Evolutionary conservation across 345 rosid genomes (phyloP), one percentile per base, ranked within the genome.

Genomic region (Salix dunnii): DNA sequence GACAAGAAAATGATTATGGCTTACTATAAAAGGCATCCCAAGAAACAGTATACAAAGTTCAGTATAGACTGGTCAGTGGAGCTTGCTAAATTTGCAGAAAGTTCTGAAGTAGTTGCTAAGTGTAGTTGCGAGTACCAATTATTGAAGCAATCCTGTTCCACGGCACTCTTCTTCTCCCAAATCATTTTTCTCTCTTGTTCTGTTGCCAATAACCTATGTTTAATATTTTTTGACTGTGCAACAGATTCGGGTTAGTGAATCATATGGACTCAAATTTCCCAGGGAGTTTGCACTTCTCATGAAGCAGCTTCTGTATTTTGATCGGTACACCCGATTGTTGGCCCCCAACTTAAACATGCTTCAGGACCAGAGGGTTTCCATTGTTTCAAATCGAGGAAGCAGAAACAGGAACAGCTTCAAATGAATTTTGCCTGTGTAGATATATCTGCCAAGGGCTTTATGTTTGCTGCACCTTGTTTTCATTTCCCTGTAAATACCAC

Each of bases 331-430:
- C 0, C 88, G 97, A 72, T 80, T 95, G 84, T 73, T 95, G 87
- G 97, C 99, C 42, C 97, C 99, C 3, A 83, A 89, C 85, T 8
- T 95, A 89, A 93, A 93, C 89, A 95, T 95, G 99, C 97, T 93
- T 77, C 97, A 88, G 74, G 99, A 95, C 79, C 99, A 95, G 87
- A 88, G 99, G 81, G 86, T 95, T 73, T 82, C 94, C 74, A 90
- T 93, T 0, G 93, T 79, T 76, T 90, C 97, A 16, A 89, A 88
- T 82, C 87, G 91, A 69, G 81, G 88, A 86, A 85, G 76, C 85
- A 82, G 80, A 79, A 84, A 84, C 2, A 84, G 82, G 60, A 82
- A 82, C 83, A 83, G 67, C 74, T 75, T 82, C 86, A 78, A 79
- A 81, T 89, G 86, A 87, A 74, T 73, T 43, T n/a, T 74, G 63